A percentile compares a stretch with the other conserved stretches of the same genome.
These are phyloP conservation scores for Crucibulum laeve DNA, from an alignment of 768 basidiomycete species.

Conservation along the genomic window DNA sequence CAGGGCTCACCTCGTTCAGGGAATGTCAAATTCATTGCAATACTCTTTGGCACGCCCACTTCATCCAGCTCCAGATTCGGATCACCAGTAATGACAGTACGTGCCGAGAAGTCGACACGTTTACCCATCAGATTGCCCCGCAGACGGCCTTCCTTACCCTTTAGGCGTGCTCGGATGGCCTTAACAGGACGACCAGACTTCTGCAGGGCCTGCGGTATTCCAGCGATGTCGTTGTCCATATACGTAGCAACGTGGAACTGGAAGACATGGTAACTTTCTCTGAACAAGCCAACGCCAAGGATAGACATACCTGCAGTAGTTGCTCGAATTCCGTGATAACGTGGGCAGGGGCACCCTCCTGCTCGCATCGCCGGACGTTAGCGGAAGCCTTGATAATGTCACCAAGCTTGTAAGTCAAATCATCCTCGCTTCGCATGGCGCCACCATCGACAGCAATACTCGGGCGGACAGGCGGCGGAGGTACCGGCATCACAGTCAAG, in stretches of 20 bases:
- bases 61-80: slow-evolving; percentile 95
- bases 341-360: slow-evolving; percentile 95
- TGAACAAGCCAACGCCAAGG: not conserved
- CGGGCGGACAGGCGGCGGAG: slow-evolving; percentile 95
- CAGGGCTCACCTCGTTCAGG: slow-evolving; percentile 80
- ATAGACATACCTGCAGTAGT: slow-evolving; percentile 74
- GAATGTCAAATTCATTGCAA: slow-evolving; percentile 97
- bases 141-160: slow-evolving; percentile 97
- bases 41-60: slow-evolving; percentile 92
- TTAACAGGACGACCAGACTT: slow-evolving; percentile 98
- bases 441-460: slow-evolving; percentile 98
- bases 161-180: slow-evolving; percentile 94
- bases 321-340: slow-evolving; percentile 96
- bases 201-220: slow-evolving; percentile 94
- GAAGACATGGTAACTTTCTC: slow-evolving; percentile 3
- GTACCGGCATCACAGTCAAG: slow-evolving; percentile 93
- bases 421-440: slow-evolving; percentile 95
- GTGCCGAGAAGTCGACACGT: slow-evolving; percentile 98
- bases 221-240: slow-evolving; percentile 99
- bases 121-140: slow-evolving; percentile 99
- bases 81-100: slow-evolving; percentile 98
- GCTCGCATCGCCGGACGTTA: slow-evolving; percentile 87
- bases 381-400: slow-evolving; percentile 96
- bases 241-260: slow-evolving; percentile 99
- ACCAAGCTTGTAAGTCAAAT: slow-evolving; percentile 96